Conservation (phyloP, 1,284 basidiomycete species). For the Rhodotorula sp. region DNA sequence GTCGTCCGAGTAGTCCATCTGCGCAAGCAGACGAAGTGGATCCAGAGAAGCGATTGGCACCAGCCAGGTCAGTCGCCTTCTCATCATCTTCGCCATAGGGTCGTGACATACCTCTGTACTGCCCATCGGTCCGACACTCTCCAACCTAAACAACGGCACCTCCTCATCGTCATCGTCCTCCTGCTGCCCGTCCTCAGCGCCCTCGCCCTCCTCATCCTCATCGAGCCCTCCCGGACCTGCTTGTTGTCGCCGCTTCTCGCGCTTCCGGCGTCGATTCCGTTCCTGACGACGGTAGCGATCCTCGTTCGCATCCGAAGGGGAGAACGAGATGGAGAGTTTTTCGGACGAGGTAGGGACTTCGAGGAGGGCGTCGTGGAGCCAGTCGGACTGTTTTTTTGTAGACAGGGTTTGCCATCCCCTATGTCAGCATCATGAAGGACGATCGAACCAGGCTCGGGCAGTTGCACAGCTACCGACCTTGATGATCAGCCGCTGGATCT, state of each 20-base stretch:
- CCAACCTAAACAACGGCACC: conserved; percentile 69
- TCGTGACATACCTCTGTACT: conserved; percentile 65
- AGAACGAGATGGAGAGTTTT: conserved; percentile 73
- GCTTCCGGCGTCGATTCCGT: neutral
- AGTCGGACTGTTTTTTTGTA: conserved; percentile 64
- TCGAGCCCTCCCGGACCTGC: neutral
- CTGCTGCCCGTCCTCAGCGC: conserved; percentile 1
- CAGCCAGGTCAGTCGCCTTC: neutral
- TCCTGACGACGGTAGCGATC: conserved; percentile 3
- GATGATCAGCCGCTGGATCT: conserved; percentile 77
- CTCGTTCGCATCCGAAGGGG: conserved; percentile 5
- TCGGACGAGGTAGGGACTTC: conserved; percentile 83
- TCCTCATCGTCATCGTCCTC: conserved; percentile 38
- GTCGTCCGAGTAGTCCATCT: conserved; percentile 94
- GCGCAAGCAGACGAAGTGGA: neutral
- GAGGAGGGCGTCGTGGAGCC: conserved; percentile 85
- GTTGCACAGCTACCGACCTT: conserved; percentile 57
- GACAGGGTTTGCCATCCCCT: neutral
- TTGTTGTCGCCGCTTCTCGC: neutral
- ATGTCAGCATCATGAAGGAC: neutral
- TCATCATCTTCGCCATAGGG: neutral
- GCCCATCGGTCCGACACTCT: conserved; percentile 74
- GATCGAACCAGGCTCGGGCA: no score
- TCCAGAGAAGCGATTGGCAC: no score
- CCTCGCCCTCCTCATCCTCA: conserved; percentile 25